These are phyloP conservation scores for Fusarium sp. DNA, from an alignment of 2,329 filamentous ascomycete species.

Conservation along the genomic window DNA sequence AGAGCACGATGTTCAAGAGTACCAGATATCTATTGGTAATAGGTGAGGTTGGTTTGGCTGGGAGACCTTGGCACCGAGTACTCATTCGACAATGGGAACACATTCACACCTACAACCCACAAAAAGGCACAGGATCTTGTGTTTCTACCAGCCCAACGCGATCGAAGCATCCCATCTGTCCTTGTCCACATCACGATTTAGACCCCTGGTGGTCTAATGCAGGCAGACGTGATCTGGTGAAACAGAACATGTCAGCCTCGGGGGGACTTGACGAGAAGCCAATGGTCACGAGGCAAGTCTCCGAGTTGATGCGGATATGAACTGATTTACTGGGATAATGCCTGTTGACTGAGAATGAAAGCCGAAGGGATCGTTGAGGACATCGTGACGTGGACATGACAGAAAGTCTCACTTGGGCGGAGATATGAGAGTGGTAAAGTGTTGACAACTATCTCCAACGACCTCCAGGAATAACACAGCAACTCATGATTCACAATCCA, in stretches of 20 bases:
- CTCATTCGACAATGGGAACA: neutral
- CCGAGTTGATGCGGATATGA: slow-evolving; percentile 14
- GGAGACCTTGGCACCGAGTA: neutral
- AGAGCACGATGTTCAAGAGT: neutral
- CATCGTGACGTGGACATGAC: neutral
- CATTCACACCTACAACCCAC: neutral
- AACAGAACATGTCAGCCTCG: slow-evolving; percentile 30
- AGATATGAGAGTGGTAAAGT: neutral
- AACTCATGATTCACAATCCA: neutral
- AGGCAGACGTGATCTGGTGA: slow-evolving; percentile 43
- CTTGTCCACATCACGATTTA: slow-evolving; percentile 37
- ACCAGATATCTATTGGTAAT: neutral
- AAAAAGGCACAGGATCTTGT: slow-evolving; percentile 12
- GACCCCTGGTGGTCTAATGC: slow-evolving; percentile 40
- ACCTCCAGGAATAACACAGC: neutral
- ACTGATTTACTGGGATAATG: slow-evolving; percentile 14
- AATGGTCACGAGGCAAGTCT: slow-evolving; percentile 21
- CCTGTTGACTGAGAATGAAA: neutral
- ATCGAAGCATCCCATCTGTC: slow-evolving; percentile 20
- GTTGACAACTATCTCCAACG: neutral
- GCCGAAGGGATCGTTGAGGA: neutral
- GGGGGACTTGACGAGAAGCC: slow-evolving; percentile 23
- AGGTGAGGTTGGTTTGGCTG: neutral
- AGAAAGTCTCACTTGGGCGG: neutral
- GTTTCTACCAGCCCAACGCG: slow-evolving; percentile 11